Conservation (phyloP, 148 eudicot species). For the Spergularia bocconei region DNA sequence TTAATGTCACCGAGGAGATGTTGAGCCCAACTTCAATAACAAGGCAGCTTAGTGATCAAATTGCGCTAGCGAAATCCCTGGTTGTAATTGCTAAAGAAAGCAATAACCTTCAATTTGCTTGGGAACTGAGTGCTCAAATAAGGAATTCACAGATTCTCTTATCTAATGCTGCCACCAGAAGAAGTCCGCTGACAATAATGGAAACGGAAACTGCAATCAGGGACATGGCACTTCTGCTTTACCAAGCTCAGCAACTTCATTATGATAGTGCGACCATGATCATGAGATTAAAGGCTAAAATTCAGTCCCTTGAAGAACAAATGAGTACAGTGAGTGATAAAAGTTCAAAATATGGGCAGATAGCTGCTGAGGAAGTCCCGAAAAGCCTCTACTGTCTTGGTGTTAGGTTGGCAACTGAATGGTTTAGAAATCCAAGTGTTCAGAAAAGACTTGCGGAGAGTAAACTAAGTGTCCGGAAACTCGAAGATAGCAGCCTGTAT, state of each 20-base stretch:
- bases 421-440: slow-evolving; percentile 53
- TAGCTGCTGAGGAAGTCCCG: slow-evolving; percentile 92
- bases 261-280: slow-evolving; percentile 87
- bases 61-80: slow-evolving; percentile 51
- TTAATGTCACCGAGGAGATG: slow-evolving; percentile 56
- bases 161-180: slow-evolving; percentile 71
- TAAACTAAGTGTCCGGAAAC: slow-evolving; percentile 40
- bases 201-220: slow-evolving; percentile 69
- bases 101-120: slow-evolving; percentile 82
- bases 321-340: slow-evolving; percentile 63
- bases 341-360: slow-evolving; percentile 75
- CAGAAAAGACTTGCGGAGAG: slow-evolving; percentile 40
- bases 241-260: slow-evolving; percentile 75
- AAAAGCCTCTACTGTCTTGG: slow-evolving; percentile 85
- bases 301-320: slow-evolving; percentile 82
- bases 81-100: slow-evolving; percentile 87
- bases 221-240: slow-evolving; percentile 81
- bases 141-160: slow-evolving; percentile 78
- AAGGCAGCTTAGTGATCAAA: slow-evolving; percentile 53
- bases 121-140: slow-evolving; percentile 90
- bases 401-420: slow-evolving; percentile 63
- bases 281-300: slow-evolving; percentile 79
- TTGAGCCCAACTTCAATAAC: slow-evolving; percentile 47
- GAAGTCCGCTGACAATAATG: slow-evolving; percentile 55
- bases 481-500: slow-evolving; percentile 48